Base-by-base conservation (phyloP, 2,329 filamentous ascomycete genomes). In the Xylaria multiplex region DNA sequence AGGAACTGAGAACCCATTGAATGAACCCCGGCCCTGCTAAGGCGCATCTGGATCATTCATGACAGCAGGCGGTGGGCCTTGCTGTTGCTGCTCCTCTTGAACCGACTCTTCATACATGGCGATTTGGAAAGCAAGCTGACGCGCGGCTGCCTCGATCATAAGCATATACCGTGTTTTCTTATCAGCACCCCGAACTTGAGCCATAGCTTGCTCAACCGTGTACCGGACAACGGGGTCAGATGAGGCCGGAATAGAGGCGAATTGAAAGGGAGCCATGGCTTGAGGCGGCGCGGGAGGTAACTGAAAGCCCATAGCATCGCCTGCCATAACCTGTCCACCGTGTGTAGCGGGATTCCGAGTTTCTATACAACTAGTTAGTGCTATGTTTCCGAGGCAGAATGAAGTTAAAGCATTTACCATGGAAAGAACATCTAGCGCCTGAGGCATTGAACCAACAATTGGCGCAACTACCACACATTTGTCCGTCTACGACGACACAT, bases 391-490 rank as follows among this genome's bases (percentile, higher is more conserved):
- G 16, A 30, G 40, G 35, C 7, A 45, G 45, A 54, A 24, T 1
- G 24, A 16, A 16, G 14, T 43, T 7, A 40, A 50, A 48, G 1
- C 35, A 74, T 83, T 69, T 78, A 88, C 86, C 85, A 65, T 88
- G 86, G 72, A 88, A 88, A 14, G 85, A 88, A 67, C 86, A 89
- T 57, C 86, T 78, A 9, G 85, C 82, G 9, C 86, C 86, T 57
- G 85, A 87, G 7, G 86, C 86, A 63, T 89, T 89, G 75, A 86
- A 88, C 86, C 86, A 88, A 74, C 86, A 89, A 72, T 89, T 89
- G 64, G 86, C 83, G 68, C 86, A 89, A 71, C 85, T 87, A 9
- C 86, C 86, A 65, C 85, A 88, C 84, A 88, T 85, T 72, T 87
- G 84, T 1, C 86, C 86, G 54, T 84, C 83, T 24, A 86, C 83